Conservation (phyloP, 164 flowering plant species). For the Vitis riparia region DNA sequence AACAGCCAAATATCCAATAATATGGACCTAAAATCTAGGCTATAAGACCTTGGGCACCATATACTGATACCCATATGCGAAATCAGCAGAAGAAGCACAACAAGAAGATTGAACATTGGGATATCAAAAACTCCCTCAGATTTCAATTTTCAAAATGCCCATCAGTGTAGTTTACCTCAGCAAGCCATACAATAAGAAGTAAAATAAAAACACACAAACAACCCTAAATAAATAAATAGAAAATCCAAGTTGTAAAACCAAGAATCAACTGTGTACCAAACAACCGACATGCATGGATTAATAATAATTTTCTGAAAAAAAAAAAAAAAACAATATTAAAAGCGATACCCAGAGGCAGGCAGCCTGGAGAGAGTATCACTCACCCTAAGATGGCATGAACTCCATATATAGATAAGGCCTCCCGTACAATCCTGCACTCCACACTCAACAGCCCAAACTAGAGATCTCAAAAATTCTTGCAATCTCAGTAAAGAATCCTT, state of each 20-base stretch:
- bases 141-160: constrained; percentile 1
- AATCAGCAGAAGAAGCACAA: constrained; percentile 1
- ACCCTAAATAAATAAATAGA: not conserved
- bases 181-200: not conserved
- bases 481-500: constrained; percentile 32
- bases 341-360: constrained; percentile 5
- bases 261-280: not conserved
- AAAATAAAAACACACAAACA: not conserved
- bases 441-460: not conserved
- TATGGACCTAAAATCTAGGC: not conserved
- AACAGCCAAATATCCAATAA: not conserved
- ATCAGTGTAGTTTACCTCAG: not conserved
- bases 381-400: too few species aligned
- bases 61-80: not conserved
- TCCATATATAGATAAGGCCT: too few species aligned
- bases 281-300: constrained; percentile 2
- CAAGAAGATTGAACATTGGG: not conserved
- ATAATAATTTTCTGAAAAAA: not conserved
- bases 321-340: not conserved
- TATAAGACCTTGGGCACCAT: not conserved
- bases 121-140: not conserved
- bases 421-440: too few species aligned
- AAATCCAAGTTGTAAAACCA: not conserved
- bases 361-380: not conserved
- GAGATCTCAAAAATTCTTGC: constrained; percentile 23